Evolutionary conservation across 2,329 filamentous ascomycete species (phyloP), one percentile per base, ranked within the genome.

Genomic region (Aureobasidium sp.): DNA sequence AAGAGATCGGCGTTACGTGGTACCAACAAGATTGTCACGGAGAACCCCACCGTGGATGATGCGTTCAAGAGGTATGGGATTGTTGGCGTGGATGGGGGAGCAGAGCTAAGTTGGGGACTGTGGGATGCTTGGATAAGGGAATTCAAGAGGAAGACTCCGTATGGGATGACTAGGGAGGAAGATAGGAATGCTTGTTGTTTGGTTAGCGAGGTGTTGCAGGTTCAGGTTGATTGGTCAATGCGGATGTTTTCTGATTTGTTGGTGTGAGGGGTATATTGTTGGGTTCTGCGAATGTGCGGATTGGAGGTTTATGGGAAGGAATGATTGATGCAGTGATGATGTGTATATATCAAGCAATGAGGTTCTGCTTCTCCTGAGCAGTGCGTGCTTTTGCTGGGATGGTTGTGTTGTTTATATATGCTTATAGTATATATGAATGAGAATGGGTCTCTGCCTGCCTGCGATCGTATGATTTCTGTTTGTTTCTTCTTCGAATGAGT

Each of bases 191-290:
- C 41, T 49, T 45, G 55, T 39, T 49, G 56, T 17, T 27, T 14
- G 14, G 44, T 59, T 3, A 39, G 15, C 3, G 56, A 59, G n/a
- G 44, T 59, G 1, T 5, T 59, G 34, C 56, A 59, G 56, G 56
- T 44, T 9, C 56, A 59, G 44, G 56, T 49, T 49, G 56, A 59
- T 49, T 45, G 56, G 56, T 36, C 42, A 9, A 39, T 39, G 56
- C 20, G 34, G n/a, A 15, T 48, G 29, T 44, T 17, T 27, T 3
- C 36, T 20, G 39, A 41, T 3, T 31, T 22, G 9, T 27, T 20
- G 27, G 34, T 29, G 9, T 44, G n/a, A 44, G 15, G 15, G 5
- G 22, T 55, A 11, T 17, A 15, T 2, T 31, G n/a, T 17, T 31
- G 52, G 52, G 15, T 29, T 6, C 20, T 7, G 51, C 51, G 22